Evolutionary conservation across 2,329 filamentous ascomycete genomes (phyloP), one percentile per base, ranked within the genome.

Genomic region (Fusarium sambucinum): DNA sequence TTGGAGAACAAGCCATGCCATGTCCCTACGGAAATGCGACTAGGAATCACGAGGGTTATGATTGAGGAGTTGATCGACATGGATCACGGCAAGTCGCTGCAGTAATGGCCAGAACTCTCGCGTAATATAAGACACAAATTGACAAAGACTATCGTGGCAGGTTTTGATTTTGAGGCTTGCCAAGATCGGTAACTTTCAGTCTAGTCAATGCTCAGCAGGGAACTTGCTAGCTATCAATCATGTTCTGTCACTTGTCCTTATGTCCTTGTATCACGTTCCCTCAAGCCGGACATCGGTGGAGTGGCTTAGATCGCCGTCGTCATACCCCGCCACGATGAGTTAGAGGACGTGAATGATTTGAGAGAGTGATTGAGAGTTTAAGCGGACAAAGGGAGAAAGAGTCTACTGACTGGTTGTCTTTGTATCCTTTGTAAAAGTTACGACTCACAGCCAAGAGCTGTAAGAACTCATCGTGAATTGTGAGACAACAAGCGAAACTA

Each of bases 281-380:
- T 72, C 67, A 32, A 72, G 51, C 70, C 69, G 67, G 55, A 42
- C 38, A 48, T 48, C 23, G 56, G 66, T 65, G 60, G 67, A 72
- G 58, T 64, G 60, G 66, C 51, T 70, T 61, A 61, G 63, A 65
- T 59, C 59, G 32, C 59, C 69, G 35, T 72, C 67, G 67, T 72
- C 67, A 71, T 72, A 71, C 67, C 67, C 61, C 67, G 61, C 70
- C 69, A 68, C 70, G 44, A 46, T 50, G 8, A 58, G 47, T 66
- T 50, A 38, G 55, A 53, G 33, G 47, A 25, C 23, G 38, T 46
- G 65, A 65, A 52, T 46, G 42, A 33, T 38, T 51, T 51, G 53
- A 27, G 30, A 42, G 64, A 55, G 41, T 44, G 25, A 37, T 46
- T 32, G 44, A 48, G 19, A 32, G 35, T 52, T 57, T 40, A 41